Conservation (phyloP, 306 rosid genomes). For the Lithocarpus polystachyus region DNA sequence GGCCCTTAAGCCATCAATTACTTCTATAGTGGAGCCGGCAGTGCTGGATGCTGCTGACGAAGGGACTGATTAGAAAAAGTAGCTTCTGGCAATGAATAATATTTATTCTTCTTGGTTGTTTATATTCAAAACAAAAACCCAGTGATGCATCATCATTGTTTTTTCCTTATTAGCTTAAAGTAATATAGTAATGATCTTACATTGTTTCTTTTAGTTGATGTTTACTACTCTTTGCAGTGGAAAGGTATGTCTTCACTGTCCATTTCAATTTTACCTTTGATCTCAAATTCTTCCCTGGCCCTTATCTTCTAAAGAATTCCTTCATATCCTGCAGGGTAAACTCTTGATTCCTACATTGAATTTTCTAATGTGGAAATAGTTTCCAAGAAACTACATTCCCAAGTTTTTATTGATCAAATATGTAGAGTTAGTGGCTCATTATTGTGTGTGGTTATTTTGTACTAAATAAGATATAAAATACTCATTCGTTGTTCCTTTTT, state of each 20-base stretch:
- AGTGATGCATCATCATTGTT: slow-evolving; percentile 49
- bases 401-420: slow-evolving; percentile 26
- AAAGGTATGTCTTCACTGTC: slow-evolving; percentile 43
- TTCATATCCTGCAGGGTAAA: slow-evolving; percentile 73
- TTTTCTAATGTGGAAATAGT: slow-evolving; percentile 52
- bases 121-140: slow-evolving; percentile 72
- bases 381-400: slow-evolving; percentile 49
- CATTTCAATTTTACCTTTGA: slow-evolving; percentile 45
- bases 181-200: slow-evolving; percentile 46
- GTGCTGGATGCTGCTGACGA: slow-evolving; percentile 49
- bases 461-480: too few relatives aligned
- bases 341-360: slow-evolving; percentile 58
- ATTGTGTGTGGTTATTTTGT: background rate
- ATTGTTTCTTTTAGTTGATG: slow-evolving; percentile 90
- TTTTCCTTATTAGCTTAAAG: too few relatives aligned
- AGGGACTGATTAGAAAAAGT: slow-evolving; percentile 73
- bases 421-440: slow-evolving; percentile 21
- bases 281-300: slow-evolving; percentile 64
- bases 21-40: too few relatives aligned
- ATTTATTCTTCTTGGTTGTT: slow-evolving; percentile 79
- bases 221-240: slow-evolving; percentile 59
- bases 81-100: slow-evolving; percentile 92
- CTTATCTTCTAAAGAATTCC: slow-evolving; percentile 47
- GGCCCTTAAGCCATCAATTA: too few relatives aligned
- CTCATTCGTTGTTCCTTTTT: too few relatives aligned